Percentiles rank a stretch among this genome's conserved stretches.
phyloP scores from a whole-genome alignment of 495 filamentous ascomycete genomes.

The Xylaria palmicola region DNA sequence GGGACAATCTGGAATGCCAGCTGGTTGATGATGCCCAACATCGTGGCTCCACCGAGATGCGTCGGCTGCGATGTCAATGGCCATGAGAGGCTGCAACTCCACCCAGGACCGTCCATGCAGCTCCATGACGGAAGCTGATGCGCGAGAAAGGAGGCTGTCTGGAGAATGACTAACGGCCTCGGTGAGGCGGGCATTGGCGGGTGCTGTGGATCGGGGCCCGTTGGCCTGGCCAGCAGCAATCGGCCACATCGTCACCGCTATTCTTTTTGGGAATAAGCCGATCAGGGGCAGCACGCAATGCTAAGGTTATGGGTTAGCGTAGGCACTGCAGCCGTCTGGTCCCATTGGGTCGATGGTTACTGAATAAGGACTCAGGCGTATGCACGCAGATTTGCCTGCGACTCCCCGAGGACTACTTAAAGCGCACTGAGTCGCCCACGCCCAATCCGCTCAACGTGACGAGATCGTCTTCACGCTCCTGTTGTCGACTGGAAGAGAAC shows the following conservation, averaged over 20 bases:
- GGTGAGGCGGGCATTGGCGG: constrained; percentile 26
- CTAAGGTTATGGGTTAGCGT: neutral
- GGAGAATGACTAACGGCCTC: constrained; percentile 18
- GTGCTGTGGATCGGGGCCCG: constrained; percentile 25
- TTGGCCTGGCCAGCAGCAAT: constrained; percentile 26
- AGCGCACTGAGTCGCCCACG: neutral
- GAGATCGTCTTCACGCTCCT: neutral
- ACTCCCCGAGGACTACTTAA: neutral
- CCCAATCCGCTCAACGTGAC: neutral
- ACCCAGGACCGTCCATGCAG: constrained; percentile 27
- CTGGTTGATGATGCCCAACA: constrained; percentile 37
- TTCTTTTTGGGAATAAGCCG: constrained; percentile 18
- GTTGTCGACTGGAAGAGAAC: neutral
- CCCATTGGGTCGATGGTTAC: neutral
- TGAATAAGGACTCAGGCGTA: neutral
- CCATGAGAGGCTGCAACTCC: constrained; percentile 19
- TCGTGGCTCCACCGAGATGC: constrained; percentile 34
- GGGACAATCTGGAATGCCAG: constrained; percentile 20
- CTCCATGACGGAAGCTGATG: constrained; percentile 18
- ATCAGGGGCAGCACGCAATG: constrained; percentile 8
- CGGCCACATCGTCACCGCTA: constrained; percentile 38
- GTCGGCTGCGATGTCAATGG: constrained; percentile 32
- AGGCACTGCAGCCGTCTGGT: neutral
- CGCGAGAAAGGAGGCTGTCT: constrained; percentile 12
- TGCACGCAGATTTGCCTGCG: neutral